Conservation (phyloP, 495 filamentous ascomycete species). For the Aspergillus diversus region DNA sequence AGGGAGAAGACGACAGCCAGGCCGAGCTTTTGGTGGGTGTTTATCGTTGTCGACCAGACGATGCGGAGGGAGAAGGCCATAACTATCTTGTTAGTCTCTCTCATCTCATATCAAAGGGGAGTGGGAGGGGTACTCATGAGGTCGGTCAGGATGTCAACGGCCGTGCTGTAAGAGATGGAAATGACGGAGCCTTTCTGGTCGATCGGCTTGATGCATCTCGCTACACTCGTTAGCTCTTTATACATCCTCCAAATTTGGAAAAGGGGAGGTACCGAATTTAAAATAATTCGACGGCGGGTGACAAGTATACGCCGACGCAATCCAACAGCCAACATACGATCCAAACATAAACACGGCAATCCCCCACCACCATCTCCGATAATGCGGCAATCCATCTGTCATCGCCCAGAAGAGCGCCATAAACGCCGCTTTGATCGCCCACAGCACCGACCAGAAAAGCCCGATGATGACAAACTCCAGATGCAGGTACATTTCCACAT, state of each 20-base stretch:
- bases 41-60: constrained; percentile 33
- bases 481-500: constrained; percentile 31
- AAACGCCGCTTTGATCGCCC: constrained; percentile 53
- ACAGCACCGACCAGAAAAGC: constrained; percentile 52
- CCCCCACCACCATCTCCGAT: constrained; percentile 43
- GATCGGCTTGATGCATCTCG: constrained; percentile 24
- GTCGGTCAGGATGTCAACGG: constrained; percentile 47
- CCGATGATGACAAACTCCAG: constrained; percentile 50
- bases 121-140: constrained; percentile 27
- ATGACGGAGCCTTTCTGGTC: constrained; percentile 35
- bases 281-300: constrained; percentile 45
- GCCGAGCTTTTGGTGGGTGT: constrained; percentile 35
- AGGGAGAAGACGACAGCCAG: constrained; percentile 37
- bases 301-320: constrained; percentile 43
- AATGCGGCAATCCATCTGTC: constrained; percentile 41
- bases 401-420: constrained; percentile 50
- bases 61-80: constrained; percentile 39
- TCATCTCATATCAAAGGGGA: neutral
- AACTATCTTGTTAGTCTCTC: constrained; percentile 31
- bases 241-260: neutral
- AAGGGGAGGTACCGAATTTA: constrained; percentile 31
- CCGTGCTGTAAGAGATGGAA: constrained; percentile 48
- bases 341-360: constrained; percentile 38
- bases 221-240: constrained; percentile 10
- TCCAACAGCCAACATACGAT: constrained; percentile 42